Base-by-base conservation (phyloP, 2,329 filamentous ascomycete species). In the Diplodia corticola region DNA sequence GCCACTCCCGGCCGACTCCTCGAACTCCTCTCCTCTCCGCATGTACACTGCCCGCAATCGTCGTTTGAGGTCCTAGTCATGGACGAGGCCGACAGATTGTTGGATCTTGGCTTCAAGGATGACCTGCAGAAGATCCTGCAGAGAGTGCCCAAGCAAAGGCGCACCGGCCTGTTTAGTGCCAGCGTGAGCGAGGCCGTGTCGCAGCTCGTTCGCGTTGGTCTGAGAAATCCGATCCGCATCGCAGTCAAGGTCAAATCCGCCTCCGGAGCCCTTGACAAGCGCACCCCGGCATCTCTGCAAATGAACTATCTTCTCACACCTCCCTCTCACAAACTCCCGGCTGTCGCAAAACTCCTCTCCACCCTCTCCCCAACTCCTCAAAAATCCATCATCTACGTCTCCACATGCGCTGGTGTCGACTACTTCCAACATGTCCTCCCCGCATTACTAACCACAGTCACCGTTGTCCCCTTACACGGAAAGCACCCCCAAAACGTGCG, bases 141-240 rank as follows among this genome's bases (percentile, higher is more conserved):
- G 0, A 86, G 91, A 17, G 80, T 99, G 5, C 95, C 95, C 0
- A 99, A 99, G 75, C 95, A 99, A 76, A 85, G 95, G 61, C 86
- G 95, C 57, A 99, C 95, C 0, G 95, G 95, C 0, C 81, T 99
- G 0, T 99, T 98, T 79, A 97, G 92, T 73, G 95, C 95, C 13
- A 96, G 91, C 73, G 91, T 99, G n/a, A 95, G 91, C 72, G 95
- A 98, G 75, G 95, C 95, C 1, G 91, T 99, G 0, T 89, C 93
- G 69, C 91, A 97, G 75, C 90, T 99, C 64, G 93, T 99, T 63
- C 87, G 93, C 40, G 92, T 97, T 7, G 95, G 95, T 22, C 81
- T 98, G 70, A 86, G 95, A 44, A 98, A 99, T 77, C 95, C 95
- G 0, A 93, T 97, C 72, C 96, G 96, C 74, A 92, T 99, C 68